Base-by-base conservation (phyloP, 1,139 yeast species). In the Kurtzmaniella quercitrusa region DNA sequence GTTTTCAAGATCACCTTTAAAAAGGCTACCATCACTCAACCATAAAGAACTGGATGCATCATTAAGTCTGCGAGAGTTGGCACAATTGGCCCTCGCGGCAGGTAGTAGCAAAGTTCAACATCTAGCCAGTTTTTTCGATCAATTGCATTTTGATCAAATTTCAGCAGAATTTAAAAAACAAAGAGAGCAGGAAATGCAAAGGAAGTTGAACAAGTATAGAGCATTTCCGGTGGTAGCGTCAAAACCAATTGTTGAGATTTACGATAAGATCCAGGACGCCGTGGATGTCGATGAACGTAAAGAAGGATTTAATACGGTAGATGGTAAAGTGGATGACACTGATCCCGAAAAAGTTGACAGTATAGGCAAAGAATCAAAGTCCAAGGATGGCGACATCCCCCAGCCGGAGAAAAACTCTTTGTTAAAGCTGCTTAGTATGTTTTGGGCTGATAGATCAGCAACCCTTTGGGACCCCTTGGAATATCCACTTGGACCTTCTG, bases 391-490 rank as follows among this genome's bases (percentile, higher is more conserved):
- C 9, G 69, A 64, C 12, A 56, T 68, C 18, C 69, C 71, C 0
- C 68, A 71, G 61, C 65, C 88, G 2, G 97, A 88, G 55, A 79
- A 80, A 51, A 78, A 82, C 28, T 84, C 96, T 1, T 62, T 94
- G 28, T 76, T 94, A 65, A 88, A 88, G 54, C 82, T 96, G 0
- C 68, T 94, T 45, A 80, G 96, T 0, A 88, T 84, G 54, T 91
- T 93, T 63, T 93, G 98, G 98, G 98, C 97, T 1, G 98, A 94
- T 63, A 68, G 98, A 53, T 87, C 98, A 1, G 93, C 98, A 0
- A 86, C 96, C 2, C 76, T 94, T 18, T 94, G 98, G 98, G 89
- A 87, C 50, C 95, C 97, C 0, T 66, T 94, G 34, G 84, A 80
- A 17, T 91, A 89, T 60, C 97, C 98, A 0, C 69, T 91, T 34